Conservation (phyloP, 305 asterid species). For the Plantago coronopus region DNA sequence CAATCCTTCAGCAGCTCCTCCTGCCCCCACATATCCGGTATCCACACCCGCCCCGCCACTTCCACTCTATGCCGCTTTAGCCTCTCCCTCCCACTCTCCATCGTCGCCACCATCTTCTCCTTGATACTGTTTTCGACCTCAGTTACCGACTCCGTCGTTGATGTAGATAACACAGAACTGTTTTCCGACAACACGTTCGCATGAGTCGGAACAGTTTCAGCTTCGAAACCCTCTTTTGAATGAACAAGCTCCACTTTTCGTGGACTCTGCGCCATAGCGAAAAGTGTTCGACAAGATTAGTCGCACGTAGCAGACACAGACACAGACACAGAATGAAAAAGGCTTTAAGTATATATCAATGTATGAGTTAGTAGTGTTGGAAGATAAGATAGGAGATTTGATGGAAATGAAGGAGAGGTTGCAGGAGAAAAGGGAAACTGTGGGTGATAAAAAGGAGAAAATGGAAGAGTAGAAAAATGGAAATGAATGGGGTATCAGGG, state of each 20-base stretch:
- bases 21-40: constrained; percentile 69
- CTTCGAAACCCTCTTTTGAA: too few relatives aligned
- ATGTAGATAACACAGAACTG: neutral
- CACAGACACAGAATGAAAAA: too few relatives aligned
- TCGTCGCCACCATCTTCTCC: neutral
- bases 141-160: neutral
- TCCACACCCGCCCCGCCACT: constrained; percentile 61
- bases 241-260: too few relatives aligned
- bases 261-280: too few relatives aligned
- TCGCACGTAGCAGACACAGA: too few relatives aligned
- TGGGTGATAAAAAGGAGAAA: constrained; percentile 14
- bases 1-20: constrained; percentile 58
- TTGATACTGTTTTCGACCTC: neutral
- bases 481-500: constrained; percentile 37
- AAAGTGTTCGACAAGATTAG: too few relatives aligned
- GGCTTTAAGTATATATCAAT: too few relatives aligned
- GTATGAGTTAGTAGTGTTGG: too few relatives aligned
- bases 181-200: neutral
- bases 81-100: constrained; percentile 47
- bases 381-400: too few relatives aligned
- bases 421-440: constrained; percentile 5
- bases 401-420: neutral
- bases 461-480: neutral
- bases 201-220: too few relatives aligned
- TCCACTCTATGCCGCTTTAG: constrained; percentile 57